phyloP scores from a whole-genome alignment of 2,329 filamentous ascomycete species.

The Aureobasidium lini region DNA sequence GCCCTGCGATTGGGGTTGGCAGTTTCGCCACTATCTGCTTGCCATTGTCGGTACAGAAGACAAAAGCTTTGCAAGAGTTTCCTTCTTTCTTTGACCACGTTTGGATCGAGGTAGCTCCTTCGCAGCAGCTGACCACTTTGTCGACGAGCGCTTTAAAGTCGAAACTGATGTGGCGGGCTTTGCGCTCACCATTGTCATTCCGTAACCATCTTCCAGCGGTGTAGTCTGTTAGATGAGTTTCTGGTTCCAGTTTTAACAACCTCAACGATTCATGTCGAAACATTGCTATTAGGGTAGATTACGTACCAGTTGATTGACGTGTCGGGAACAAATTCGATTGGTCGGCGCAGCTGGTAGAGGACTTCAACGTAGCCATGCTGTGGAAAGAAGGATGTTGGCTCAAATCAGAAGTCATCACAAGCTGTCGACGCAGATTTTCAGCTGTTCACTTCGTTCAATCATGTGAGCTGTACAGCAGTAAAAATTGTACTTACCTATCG shows the following conservation, averaged over 20 bases:
- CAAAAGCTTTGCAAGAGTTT: conserved; percentile 2
- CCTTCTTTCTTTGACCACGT: conserved; percentile 3
- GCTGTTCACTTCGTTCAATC: neutral
- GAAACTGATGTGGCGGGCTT: neutral
- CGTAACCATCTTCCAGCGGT: neutral
- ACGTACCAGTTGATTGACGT: neutral
- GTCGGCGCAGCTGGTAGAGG: neutral
- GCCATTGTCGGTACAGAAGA: neutral
- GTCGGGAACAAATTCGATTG: neutral
- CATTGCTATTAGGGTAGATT: neutral
- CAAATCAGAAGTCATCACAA: neutral
- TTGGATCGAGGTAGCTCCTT: neutral
- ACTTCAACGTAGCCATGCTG: neutral
- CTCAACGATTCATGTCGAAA: neutral
- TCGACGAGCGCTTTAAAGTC: neutral
- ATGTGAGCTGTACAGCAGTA: neutral
- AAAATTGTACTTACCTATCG: conserved; percentile 1
- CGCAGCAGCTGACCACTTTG: conserved; percentile 1
- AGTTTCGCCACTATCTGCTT: conserved; percentile 33
- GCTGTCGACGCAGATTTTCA: neutral
- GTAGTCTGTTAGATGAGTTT: conserved; percentile 2
- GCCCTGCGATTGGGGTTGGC: conserved; percentile 34
- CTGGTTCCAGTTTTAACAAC: neutral
- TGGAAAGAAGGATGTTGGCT: neutral
- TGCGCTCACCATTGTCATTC: neutral